Evolutionary conservation across 148 eudicot species (phyloP).

Genomic region (Silene conica): DNA sequence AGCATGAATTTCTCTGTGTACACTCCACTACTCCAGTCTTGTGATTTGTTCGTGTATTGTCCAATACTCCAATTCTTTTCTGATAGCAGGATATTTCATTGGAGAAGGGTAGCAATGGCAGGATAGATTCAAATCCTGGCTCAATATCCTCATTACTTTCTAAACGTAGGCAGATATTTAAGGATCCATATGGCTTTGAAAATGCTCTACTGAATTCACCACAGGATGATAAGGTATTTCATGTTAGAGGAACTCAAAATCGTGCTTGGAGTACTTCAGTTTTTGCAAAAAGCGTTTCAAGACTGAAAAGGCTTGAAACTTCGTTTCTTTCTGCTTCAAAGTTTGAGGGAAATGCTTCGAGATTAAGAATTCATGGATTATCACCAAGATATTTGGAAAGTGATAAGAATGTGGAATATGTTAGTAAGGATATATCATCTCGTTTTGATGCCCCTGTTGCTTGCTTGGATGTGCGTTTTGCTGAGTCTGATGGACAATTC

Average conservation of each 20-base stretch:
- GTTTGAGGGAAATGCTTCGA: conserved; percentile 38
- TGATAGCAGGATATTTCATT: conserved; percentile 32
- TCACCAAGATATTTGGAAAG: conserved; percentile 29
- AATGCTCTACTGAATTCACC: conserved; percentile 27
- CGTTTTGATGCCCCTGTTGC: conserved; percentile 40
- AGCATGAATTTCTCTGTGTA: conserved; percentile 1
- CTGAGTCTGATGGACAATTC: conserved; percentile 26
- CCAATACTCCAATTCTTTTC: neutral
- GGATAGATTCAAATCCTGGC: conserved; percentile 28
- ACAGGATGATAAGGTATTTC: conserved; percentile 25
- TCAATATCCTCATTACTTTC: conserved; percentile 44
- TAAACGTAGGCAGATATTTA: conserved; percentile 33
- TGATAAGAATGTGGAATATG: conserved; percentile 20
- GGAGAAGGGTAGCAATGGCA: conserved; percentile 23
- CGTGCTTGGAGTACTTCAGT: conserved; percentile 24
- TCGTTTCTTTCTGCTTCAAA: conserved; percentile 47
- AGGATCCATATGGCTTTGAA: conserved; percentile 23
- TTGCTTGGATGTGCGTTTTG: conserved; percentile 38
- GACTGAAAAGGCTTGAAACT: conserved; percentile 32
- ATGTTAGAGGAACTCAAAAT: conserved; percentile 23
- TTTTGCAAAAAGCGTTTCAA: conserved; percentile 32
- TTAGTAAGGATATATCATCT: conserved; percentile 18
- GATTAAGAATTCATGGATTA: conserved; percentile 23
- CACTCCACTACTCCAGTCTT: neutral
- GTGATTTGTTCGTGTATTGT: neutral